Base-by-base conservation (phyloP, 2,329 filamentous ascomycete genomes). In the Colletotrichum falcatum region DNA sequence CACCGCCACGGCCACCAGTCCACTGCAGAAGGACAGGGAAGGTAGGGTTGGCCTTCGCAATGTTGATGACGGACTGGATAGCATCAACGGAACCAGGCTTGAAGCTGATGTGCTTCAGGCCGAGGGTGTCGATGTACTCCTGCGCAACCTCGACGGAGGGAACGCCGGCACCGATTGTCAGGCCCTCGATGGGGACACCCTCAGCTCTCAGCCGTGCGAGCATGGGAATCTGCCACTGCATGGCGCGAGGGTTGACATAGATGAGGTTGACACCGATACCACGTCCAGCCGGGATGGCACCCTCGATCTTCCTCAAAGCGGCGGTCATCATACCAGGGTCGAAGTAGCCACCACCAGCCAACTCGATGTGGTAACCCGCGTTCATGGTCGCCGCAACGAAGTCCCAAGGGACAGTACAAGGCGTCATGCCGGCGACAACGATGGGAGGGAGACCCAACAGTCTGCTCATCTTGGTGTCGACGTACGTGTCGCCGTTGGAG, bases 401-500 rank as follows among this genome's bases (percentile, higher is more conserved):
- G 81, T 97, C 94, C 92, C 93, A 96, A 0, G 93, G 90, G 3
- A 97, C 93, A 0, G 95, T 98, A 71, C 89, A 89, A 16, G 95
- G 95, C 2, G 95, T 97, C 95, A 98, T 98, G 79, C 94, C 95
- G 66, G 94, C 94, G 71, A 97, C 94, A 85, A 98, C 91, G 73
- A 98, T 85, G 0, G 95, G 95, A 11, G 95, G 94, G 5, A 96
- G 85, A 75, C 94, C 94, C 23, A 97, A 85, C 26, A 97, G 85
- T 75, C 94, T 88, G 81, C 92, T 97, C 92, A 98, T 96, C 85
- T 97, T 98, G 72, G 96, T 99, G 80, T 98, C 95, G 56, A 99
- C 94, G 75, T 93, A 98, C 2, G 94, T 97, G 78, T 95, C 89
- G 26, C 96, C 96, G 67, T 89, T 90, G 14, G 95, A 95, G 18